Conservation (phyloP, 441 rosid species). For the Erodium moschatum region DNA sequence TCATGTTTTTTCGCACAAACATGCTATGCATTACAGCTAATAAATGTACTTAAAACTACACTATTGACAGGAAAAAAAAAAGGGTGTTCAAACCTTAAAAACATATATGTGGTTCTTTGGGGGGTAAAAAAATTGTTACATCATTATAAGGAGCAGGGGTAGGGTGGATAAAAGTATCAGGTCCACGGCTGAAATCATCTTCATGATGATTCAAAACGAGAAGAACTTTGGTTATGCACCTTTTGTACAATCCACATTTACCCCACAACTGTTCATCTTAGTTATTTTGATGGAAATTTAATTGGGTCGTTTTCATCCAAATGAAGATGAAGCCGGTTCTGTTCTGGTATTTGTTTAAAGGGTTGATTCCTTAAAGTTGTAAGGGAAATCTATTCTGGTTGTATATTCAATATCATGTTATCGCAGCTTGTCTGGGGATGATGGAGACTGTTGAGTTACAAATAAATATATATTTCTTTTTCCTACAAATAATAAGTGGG, state of each 20-base stretch:
- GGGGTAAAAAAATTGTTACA: background rate
- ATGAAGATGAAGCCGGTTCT: no score
- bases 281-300: background rate
- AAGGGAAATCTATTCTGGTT: background rate
- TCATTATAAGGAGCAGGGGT: background rate
- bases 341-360: no score
- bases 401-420: background rate
- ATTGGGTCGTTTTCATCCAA: no score
- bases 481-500: constrained; percentile 19
- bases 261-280: background rate
- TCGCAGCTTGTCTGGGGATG: constrained; percentile 4
- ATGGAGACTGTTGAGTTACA: constrained; percentile 17
- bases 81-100: no score
- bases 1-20: background rate
- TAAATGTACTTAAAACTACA: no score
- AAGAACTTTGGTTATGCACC: background rate
- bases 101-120: background rate
- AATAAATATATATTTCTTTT: background rate
- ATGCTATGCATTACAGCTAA: no score
- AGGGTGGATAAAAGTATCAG: background rate
- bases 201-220: background rate
- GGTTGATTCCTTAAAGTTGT: background rate
- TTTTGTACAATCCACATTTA: constrained; percentile 1
- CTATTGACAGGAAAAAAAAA: no score
- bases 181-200: constrained; percentile 1